phyloP scores from a whole-genome alignment of 495 filamentous ascomycete species.

The Friedmanniomyces simplex region DNA sequence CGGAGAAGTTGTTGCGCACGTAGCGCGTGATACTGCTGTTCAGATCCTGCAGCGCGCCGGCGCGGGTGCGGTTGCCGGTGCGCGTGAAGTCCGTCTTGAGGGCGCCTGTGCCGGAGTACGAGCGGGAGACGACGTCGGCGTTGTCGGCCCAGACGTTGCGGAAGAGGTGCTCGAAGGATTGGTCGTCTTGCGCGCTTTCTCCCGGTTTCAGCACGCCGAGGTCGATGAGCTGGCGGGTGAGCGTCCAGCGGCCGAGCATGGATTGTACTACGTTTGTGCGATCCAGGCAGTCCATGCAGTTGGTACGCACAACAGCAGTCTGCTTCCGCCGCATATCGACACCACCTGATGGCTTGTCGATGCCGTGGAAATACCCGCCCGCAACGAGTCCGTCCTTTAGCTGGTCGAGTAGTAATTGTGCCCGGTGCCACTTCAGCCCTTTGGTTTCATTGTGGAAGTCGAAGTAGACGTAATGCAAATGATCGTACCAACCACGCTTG shows the following conservation, averaged over 20 bases:
- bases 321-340: constrained; percentile 71
- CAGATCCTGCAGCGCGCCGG: constrained; percentile 69
- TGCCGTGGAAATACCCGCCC: constrained; percentile 86
- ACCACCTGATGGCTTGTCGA: constrained; percentile 69
- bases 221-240: constrained; percentile 81
- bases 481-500: constrained; percentile 56
- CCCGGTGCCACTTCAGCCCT: constrained; percentile 84
- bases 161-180: constrained; percentile 74
- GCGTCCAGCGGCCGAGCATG: constrained; percentile 77
- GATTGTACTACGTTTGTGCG: constrained; percentile 96
- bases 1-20: constrained; percentile 79
- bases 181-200: constrained; percentile 58
- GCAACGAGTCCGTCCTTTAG: constrained; percentile 57
- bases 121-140: constrained; percentile 82
- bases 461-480: constrained; percentile 91
- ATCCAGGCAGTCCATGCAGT: constrained; percentile 98
- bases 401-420: constrained; percentile 72
- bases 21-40: constrained; percentile 78
- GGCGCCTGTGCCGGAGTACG: constrained; percentile 90
- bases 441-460: constrained; percentile 98
- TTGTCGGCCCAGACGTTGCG: constrained; percentile 98
- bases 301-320: constrained; percentile 82
- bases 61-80: constrained; percentile 72
- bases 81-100: constrained; percentile 95
- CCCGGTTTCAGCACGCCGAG: constrained; percentile 62